Evolutionary conservation across 495 filamentous ascomycete genomes (phyloP), one percentile per base, ranked within the genome.

Genomic region (Xylaria telfairii): DNA sequence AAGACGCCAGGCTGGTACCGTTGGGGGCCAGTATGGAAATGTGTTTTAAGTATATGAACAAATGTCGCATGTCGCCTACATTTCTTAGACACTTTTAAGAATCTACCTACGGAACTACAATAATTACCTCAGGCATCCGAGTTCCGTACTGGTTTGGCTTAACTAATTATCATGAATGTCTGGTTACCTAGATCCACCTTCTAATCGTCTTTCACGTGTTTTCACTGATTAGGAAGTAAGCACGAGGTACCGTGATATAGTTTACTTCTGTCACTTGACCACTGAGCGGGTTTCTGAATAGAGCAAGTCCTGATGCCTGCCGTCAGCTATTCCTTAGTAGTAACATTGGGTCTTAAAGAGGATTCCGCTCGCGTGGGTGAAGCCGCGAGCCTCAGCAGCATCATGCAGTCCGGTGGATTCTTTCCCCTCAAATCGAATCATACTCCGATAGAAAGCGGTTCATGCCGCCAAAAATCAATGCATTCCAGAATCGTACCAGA

Each of bases 401-500:
- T 54, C 51, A 54, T 54, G 51, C 34, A 26, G 5, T 13, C 19
- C 9, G 13, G n/a, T 9, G 7, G 2, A 32, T 24, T 21, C 13
- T 65, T 65, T 51, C 5, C 26, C 17, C 62, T 37, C 41, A 12
- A 10, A 44, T 30, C 62, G 28, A 65, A 13, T 21, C 42, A 44
- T 15, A 49, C n/a, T 19, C 21, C 32, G n/a, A 34, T 39, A 34
- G 19, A 65, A n/a, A 34, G 13, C 28, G 39, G 44, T 28, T 66
- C 30, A 21, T 42, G 32, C 64, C 46, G 10, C 1, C 63, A 19
- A 64, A n/a, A 64, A 26, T 30, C 41, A 28, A 46, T 44, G 28
- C 62, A 64, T 34, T n/a, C 62, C 42, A 42, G 17, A 54, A 66
- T 41, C n/a, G 46, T 53, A 54, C 64, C 64, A 47, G 19, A 53